A percentile compares a stretch with the other conserved stretches of the same genome.
Evolutionary conservation across 352 stramenopile species (phyloP).

Genomic region (Paralagenidium karlingii): DNA sequence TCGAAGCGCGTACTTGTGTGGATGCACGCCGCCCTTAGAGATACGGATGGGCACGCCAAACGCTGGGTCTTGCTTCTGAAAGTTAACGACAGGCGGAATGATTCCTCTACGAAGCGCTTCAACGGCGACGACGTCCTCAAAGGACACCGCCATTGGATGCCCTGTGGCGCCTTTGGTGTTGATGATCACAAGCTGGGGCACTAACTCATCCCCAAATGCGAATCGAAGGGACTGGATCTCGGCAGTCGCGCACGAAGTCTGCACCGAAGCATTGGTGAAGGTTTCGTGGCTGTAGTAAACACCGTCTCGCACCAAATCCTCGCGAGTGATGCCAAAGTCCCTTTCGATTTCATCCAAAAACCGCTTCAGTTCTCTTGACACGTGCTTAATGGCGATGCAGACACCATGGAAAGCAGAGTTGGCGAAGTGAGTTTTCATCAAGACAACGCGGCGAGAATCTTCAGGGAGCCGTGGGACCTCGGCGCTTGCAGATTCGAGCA

Average conservation of each 20-base stretch:
- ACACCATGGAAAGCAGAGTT: constrained; percentile 96
- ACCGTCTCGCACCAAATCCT: constrained; percentile 84
- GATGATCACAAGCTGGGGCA: constrained; percentile 68
- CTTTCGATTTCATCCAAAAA: constrained; percentile 85
- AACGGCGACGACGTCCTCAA: constrained; percentile 93
- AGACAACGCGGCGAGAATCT: constrained; percentile 22
- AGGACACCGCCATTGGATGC: constrained; percentile 94
- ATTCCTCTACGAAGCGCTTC: constrained; percentile 78
- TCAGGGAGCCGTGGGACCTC: constrained; percentile 3
- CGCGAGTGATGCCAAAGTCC: constrained; percentile 86
- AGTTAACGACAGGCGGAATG: constrained; percentile 89
- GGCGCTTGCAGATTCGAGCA: constrained; percentile 50
- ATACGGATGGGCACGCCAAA: constrained; percentile 37
- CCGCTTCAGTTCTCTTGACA: constrained; percentile 83
- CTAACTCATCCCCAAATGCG: constrained; percentile 56
- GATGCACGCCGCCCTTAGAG: constrained; percentile 39
- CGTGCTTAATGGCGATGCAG: constrained; percentile 88
- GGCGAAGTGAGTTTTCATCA: constrained; percentile 90
- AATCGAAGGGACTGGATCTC: constrained; percentile 66
- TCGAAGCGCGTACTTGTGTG: constrained; percentile 87
- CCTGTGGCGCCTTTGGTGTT: constrained; percentile 94
- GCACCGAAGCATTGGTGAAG: constrained; percentile 89
- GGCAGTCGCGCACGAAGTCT: constrained; percentile 89
- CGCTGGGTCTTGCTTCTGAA: constrained; percentile 71
- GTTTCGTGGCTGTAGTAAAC: constrained; percentile 98